Percentiles rank a stretch among this genome's conserved stretches.
Conservation (phyloP, 2,329 filamentous ascomycete species). For the Penicillium sp. region DNA sequence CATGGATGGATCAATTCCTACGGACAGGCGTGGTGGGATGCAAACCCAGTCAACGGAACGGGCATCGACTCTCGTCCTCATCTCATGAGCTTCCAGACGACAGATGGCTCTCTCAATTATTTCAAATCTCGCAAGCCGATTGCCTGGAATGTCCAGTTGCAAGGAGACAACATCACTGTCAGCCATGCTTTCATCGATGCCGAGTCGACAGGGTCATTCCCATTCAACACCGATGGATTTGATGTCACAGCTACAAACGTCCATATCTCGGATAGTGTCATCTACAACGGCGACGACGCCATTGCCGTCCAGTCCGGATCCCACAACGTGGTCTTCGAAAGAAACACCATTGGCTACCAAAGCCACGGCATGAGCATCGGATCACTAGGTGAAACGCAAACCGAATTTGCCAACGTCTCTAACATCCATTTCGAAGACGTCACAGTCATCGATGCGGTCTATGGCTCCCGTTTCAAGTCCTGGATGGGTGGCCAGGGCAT, state of each 20-base stretch:
- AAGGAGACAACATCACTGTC: conserved; percentile 44
- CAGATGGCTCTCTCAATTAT: conserved; percentile 37
- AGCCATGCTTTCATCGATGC: conserved; percentile 44
- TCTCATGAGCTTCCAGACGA: conserved; percentile 41
- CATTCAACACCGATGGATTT: conserved; percentile 45
- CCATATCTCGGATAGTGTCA: conserved; percentile 31
- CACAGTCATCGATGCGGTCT: conserved; percentile 44
- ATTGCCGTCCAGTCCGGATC: conserved; percentile 43
- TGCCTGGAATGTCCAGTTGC: conserved; percentile 44
- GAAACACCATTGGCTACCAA: conserved; percentile 46
- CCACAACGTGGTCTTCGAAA: conserved; percentile 40
- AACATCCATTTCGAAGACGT: conserved; percentile 47
- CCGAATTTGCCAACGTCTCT: conserved; percentile 40
- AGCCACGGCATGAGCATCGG: conserved; percentile 49
- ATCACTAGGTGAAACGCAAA: conserved; percentile 42
- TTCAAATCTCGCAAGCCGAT: conserved; percentile 49
- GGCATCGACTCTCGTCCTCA: conserved; percentile 44
- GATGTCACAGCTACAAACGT: conserved; percentile 32
- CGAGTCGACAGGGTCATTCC: conserved; percentile 38
- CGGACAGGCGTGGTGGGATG: conserved; percentile 50
- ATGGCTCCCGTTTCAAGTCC: conserved; percentile 48
- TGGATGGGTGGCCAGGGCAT: conserved; percentile 47
- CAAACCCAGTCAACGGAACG: conserved; percentile 41
- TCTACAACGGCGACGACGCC: conserved; percentile 48
- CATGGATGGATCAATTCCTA: conserved; percentile 50